A percentile compares a stretch with the other conserved stretches of the same genome.
phyloP scores from a whole-genome alignment of 768 basidiomycete species.

The Favolaschia claudopus region DNA sequence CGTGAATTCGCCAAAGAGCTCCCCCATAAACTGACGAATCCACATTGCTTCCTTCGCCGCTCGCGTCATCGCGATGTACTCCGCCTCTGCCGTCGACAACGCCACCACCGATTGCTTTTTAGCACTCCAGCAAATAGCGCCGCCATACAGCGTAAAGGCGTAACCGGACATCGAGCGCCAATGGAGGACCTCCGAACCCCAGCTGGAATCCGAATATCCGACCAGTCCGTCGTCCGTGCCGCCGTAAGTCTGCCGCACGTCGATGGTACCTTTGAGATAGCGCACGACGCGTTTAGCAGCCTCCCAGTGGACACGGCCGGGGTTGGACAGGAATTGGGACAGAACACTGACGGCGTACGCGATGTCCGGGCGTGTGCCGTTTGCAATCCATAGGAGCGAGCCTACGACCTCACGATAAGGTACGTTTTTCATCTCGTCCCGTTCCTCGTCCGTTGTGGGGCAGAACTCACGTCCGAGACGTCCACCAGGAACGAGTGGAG shows the following conservation, averaged over 20 bases:
- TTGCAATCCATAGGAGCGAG: constrained; percentile 34
- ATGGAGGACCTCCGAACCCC: constrained; percentile 8
- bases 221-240: constrained; percentile 19
- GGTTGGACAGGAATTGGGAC: constrained; percentile 37
- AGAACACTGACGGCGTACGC: constrained; percentile 31
- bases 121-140: constrained; percentile 42
- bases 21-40: constrained; percentile 33
- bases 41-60: constrained; percentile 32
- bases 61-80: constrained; percentile 37
- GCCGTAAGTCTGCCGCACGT: constrained; percentile 23
- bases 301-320: constrained; percentile 39
- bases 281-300: constrained; percentile 42
- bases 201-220: constrained; percentile 22
- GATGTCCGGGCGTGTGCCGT: constrained; percentile 33
- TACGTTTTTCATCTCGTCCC: constrained; percentile 8
- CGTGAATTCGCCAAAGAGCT: constrained; percentile 7
- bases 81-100: constrained; percentile 45
- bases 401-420: constrained; percentile 39
- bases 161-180: constrained; percentile 38
- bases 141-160: constrained; percentile 36
- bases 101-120: constrained; percentile 41
- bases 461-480: constrained; percentile 10
- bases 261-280: constrained; percentile 38
- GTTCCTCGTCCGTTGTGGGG: constrained; percentile 11
- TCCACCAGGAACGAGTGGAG: constrained; percentile 6